Conservation (phyloP, 805 yeast genomes). For the Pichia exigua region DNA sequence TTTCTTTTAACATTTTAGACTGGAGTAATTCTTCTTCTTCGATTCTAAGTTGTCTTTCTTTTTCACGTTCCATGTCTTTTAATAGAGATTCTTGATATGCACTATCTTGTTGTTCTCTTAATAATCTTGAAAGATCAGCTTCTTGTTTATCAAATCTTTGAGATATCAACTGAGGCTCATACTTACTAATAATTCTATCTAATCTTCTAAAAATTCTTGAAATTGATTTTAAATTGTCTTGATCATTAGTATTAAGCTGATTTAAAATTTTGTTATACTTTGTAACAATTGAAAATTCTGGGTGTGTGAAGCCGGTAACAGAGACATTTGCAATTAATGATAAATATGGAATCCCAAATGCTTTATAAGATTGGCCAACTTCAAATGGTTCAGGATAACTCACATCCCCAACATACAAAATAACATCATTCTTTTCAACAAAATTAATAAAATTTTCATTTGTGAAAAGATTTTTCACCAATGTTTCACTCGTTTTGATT, state of each 20-base stretch:
- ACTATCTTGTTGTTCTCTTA: constrained; percentile 57
- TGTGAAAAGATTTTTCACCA: constrained; percentile 27
- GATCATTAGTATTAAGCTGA: background rate
- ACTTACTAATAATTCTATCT: constrained; percentile 40
- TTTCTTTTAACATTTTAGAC: constrained; percentile 11
- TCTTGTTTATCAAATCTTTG: constrained; percentile 58
- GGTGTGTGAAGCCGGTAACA: constrained; percentile 41
- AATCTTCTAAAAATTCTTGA: constrained; percentile 30
- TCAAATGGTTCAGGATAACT: constrained; percentile 59
- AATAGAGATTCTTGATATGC: constrained; percentile 57
- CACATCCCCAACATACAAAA: constrained; percentile 59
- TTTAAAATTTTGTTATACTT: constrained; percentile 29
- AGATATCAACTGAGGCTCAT: constrained; percentile 51
- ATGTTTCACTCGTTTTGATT: constrained; percentile 29
- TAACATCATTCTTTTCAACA: constrained; percentile 35
- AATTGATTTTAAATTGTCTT: constrained; percentile 7
- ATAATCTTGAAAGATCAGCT: constrained; percentile 45
- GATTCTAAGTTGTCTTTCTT: constrained; percentile 31
- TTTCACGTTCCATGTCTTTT: constrained; percentile 47
- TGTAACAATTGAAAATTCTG: constrained; percentile 42
- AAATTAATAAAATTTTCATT: constrained; percentile 32
- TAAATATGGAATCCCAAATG: constrained; percentile 48
- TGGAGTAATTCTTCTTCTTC: constrained; percentile 15
- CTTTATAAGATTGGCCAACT: constrained; percentile 48
- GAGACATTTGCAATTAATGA: constrained; percentile 47